Base-by-base conservation (phyloP, 129 eudicot genomes). In the Solidago caesia region DNA sequence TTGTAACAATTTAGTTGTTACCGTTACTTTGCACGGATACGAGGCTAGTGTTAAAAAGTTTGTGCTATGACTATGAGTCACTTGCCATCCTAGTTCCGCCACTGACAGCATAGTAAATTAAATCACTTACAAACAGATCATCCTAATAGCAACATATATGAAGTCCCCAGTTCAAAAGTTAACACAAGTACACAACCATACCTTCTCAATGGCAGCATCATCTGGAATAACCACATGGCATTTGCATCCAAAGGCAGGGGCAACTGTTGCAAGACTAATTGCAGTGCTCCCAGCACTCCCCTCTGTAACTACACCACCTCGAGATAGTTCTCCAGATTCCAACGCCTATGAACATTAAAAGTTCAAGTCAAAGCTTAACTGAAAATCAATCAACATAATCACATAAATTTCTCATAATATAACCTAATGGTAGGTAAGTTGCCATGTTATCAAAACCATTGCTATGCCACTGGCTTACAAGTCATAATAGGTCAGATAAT, bases 251-350 rank as follows among this genome's bases (percentile, higher is more conserved):
- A 85, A 94, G 45, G 97, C 99, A 60, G 97, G 96, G 80, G 99
- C 97, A 48, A 94, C 97, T 48, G 97, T 91, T 73, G 99, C 99
- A 81, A 94, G 96, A 77, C 99, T 94, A 58, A 94, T 94, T 46
- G 99, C 99, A 21, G 98, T 94, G 86, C 98, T 94, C 60, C 98
- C 98, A n/a, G 98, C 98, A 79, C 98, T 94, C 43, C 98, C 98
- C 70, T 94, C 98, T 52, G 98, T 94, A 69, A 94, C 93, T 26
- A 94, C 89, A 66, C 99, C 99, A 44, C 99, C 96, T 75, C 71
- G 85, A 76, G 86, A 66, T 74, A 94, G 84, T 62, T 76, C 77
- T 79, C 96, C 97, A 52, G 83, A 84, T 78, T 87, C 88, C 68
- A 94, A 76, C 47, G 99, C 97, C 99, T 94, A 79, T 12, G 47